Base-by-base conservation (phyloP, 1,139 yeast species). In the Meyerozyma elateridarum region DNA sequence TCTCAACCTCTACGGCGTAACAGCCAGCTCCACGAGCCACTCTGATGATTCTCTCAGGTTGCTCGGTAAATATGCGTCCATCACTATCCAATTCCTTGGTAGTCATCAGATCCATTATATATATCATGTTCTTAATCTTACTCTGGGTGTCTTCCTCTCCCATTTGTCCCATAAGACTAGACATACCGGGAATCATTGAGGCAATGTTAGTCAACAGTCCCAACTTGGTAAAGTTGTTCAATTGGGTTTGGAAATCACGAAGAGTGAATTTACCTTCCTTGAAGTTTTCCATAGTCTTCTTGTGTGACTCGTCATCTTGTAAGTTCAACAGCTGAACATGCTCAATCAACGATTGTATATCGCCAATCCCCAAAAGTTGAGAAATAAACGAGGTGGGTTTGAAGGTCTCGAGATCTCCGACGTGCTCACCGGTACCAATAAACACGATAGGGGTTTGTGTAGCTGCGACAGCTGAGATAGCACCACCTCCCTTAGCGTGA, bases 401-500 rank as follows among this genome's bases (percentile, higher is more conserved):
- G 56, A 91, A 91, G 28, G 85, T 78, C 59, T 91, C 98, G 41
- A 91, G 74, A 55, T 91, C 98, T 36, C 84, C 85, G 29, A 89
- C 84, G 54, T 91, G 98, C 59, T 91, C 98, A 52, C 98, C 98
- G 1, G 97, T 89, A 73, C 98, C 98, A 37, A 91, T 91, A 53
- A 91, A 91, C 6, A 84, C 85, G 47, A 91, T 84, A n/a, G 98
- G 98, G 0, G 97, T 91, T 37, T 84, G 73, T 9, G 98, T 89
- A 2, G 96, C 94, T 1, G 98, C 98, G 34, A 91, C 97, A 0
- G 98, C 98, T 26, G 96, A 87, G 35, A 91, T 88, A 16, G 98
- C 98, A 69, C 98, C 98, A 64, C 98, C 98, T 55, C 98, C 98
- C 61, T 85, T 91, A 25, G 98, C 98, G 53, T 91, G 97, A 30